A percentile compares a stretch with the other conserved stretches of the same genome.
These are phyloP conservation scores for Arthrobotrys conoides DNA, from an alignment of 2,329 filamentous ascomycete genomes.

Conservation along the genomic window DNA sequence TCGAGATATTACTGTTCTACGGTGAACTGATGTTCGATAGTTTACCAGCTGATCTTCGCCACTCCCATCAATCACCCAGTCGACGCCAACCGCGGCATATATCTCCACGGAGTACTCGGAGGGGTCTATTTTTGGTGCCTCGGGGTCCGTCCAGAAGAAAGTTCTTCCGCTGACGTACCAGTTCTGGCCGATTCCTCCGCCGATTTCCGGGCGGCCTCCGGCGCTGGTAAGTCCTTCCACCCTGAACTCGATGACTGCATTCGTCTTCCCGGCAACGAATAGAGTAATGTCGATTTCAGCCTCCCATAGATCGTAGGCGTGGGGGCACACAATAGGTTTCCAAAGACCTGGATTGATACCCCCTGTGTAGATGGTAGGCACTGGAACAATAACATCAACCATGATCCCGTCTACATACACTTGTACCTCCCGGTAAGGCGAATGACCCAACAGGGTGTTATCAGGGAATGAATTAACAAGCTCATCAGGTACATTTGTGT, in stretches of 20 bases:
- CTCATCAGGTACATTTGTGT: slow-evolving; percentile 79
- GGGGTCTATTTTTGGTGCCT: slow-evolving; percentile 69
- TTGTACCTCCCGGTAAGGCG: slow-evolving; percentile 83
- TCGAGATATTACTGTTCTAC: slow-evolving; percentile 8
- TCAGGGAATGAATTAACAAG: slow-evolving; percentile 74
- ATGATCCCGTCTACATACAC: slow-evolving; percentile 80
- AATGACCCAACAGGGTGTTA: slow-evolving; percentile 76
- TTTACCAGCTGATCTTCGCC: slow-evolving; percentile 14
- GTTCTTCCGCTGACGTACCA: slow-evolving; percentile 86
- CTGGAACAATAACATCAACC: slow-evolving; percentile 84
- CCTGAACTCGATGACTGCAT: slow-evolving; percentile 33
- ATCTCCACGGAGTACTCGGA: slow-evolving; percentile 21
- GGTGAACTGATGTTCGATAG: slow-evolving; percentile 34
- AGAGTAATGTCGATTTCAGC: slow-evolving; percentile 86
- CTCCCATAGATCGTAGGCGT: slow-evolving; percentile 83
- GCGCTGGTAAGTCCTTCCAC: slow-evolving; percentile 39
- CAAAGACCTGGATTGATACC: slow-evolving; percentile 83
- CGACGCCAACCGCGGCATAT: slow-evolving; percentile 17
- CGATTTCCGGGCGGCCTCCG: slow-evolving; percentile 23
- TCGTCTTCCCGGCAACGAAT: slow-evolving; percentile 68
- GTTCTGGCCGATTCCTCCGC: slow-evolving; percentile 72
- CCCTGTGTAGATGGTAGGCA: slow-evolving; percentile 85
- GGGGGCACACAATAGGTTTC: slow-evolving; percentile 82
- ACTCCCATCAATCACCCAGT: slow-evolving; percentile 17
- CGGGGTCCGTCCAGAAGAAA: slow-evolving; percentile 79